phyloP scores from a whole-genome alignment of 345 rosid genomes.

The Populus ilicifolia region DNA sequence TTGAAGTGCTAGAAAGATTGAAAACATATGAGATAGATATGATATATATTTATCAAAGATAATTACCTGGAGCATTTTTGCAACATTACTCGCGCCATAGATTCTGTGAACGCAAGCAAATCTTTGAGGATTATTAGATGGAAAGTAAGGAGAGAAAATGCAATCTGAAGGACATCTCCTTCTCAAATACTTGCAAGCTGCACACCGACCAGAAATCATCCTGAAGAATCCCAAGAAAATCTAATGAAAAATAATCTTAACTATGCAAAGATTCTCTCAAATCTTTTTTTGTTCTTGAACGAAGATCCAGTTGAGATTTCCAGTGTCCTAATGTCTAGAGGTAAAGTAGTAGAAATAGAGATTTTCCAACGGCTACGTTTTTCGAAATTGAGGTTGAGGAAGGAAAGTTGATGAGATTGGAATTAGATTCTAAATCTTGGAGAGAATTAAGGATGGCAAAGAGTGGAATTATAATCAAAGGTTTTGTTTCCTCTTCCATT shows the following conservation, averaged over 20 bases:
- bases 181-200: slow-evolving; percentile 65
- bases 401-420: slow-evolving; percentile 15
- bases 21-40: not conserved
- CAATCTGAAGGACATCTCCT: slow-evolving; percentile 66
- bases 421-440: not conserved
- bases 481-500: not conserved
- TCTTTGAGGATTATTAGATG: slow-evolving; percentile 49
- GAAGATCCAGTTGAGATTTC: slow-evolving; percentile 10
- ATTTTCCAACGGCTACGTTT: slow-evolving; percentile 37
- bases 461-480: not conserved
- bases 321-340: not conserved
- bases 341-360: not conserved
- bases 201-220: slow-evolving; percentile 40
- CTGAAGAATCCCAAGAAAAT: not conserved
- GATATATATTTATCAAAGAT: not conserved
- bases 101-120: slow-evolving; percentile 58
- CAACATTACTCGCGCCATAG: slow-evolving; percentile 76
- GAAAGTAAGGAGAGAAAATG: slow-evolving; percentile 63
- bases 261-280: not conserved
- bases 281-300: not conserved
- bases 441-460: not conserved
- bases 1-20: not conserved
- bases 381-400: slow-evolving; percentile 1
- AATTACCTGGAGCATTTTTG: slow-evolving; percentile 57
- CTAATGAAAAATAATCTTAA: not conserved